These are phyloP conservation scores for Rhodotorula sphaerocarpa DNA, from an alignment of 768 basidiomycete genomes.

Conservation along the genomic window DNA sequence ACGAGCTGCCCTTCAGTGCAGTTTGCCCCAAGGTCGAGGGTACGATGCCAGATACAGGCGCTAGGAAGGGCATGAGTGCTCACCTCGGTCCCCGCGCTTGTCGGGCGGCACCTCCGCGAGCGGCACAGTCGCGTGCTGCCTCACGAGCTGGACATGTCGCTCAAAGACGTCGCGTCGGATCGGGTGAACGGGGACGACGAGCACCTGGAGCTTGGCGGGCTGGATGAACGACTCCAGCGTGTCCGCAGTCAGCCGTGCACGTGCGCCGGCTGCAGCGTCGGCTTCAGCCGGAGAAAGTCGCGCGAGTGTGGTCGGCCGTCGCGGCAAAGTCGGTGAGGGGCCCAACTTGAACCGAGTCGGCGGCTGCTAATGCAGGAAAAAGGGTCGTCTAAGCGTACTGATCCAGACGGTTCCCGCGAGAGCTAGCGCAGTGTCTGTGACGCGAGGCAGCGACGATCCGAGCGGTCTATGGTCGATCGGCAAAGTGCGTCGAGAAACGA, in stretches of 20 bases:
- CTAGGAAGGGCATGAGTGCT: neutral
- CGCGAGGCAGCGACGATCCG: too few relatives aligned
- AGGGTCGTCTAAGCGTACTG: too few relatives aligned
- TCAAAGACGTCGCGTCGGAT: conserved; percentile 65
- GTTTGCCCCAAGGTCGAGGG: neutral
- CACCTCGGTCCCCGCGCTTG: conserved; percentile 52
- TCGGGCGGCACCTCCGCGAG: conserved; percentile 76
- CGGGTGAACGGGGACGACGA: conserved; percentile 75
- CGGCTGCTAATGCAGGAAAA: too few relatives aligned
- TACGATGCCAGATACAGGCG: too few relatives aligned
- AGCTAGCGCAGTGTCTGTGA: too few relatives aligned
- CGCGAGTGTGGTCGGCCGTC: neutral
- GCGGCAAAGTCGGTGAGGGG: neutral
- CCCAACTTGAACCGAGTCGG: neutral
- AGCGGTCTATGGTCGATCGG: too few relatives aligned
- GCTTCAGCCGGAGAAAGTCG: neutral
- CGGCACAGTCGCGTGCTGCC: conserved; percentile 62
- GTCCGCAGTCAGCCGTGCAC: conserved; percentile 17
- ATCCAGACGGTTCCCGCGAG: neutral
- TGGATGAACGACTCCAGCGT: conserved; percentile 55
- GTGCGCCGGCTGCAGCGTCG: too few relatives aligned
- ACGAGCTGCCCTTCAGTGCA: neutral
- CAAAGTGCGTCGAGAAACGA: too few relatives aligned
- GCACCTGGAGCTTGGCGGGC: conserved; percentile 72
- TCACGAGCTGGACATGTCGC: conserved; percentile 63